phyloP scores from a whole-genome alignment of 345 rosid genomes.

The Pistacia vera region DNA sequence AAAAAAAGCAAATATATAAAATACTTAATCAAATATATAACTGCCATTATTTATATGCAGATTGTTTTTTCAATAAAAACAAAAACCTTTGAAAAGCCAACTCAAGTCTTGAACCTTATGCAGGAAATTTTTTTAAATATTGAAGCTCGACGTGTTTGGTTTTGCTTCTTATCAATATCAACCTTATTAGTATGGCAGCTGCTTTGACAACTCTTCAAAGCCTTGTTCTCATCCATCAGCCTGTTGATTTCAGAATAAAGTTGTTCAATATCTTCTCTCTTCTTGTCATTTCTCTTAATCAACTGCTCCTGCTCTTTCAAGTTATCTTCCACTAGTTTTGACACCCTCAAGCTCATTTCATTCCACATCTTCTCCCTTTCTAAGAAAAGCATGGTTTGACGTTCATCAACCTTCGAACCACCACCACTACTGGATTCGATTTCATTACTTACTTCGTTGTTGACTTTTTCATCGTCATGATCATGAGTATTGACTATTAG shows the following conservation, averaged over 20 bases:
- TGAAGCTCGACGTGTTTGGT: not conserved
- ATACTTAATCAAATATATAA: too few relatives aligned
- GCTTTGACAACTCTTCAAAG: conserved; percentile 10
- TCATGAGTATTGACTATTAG: too few relatives aligned
- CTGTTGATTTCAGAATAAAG: conserved; percentile 14
- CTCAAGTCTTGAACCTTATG: not conserved
- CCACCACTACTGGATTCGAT: not conserved
- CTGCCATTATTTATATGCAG: too few relatives aligned
- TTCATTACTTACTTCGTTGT: not conserved
- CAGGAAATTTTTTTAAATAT: not conserved
- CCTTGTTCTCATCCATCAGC: conserved; percentile 24
- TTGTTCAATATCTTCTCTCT: conserved; percentile 24
- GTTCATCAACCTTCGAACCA: not conserved
- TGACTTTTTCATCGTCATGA: not conserved
- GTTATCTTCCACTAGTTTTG: conserved; percentile 22
- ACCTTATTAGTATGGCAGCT: not conserved
- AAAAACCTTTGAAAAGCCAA: not conserved
- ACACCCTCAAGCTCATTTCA: conserved; percentile 6
- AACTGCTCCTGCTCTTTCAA: conserved; percentile 21
- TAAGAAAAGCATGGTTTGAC: not conserved
- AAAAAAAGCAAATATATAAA: too few relatives aligned
- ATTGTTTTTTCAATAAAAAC: too few relatives aligned
- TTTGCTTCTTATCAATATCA: not conserved
- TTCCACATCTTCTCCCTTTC: conserved; percentile 13
- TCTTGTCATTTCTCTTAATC: conserved; percentile 31